Evolutionary conservation across 768 basidiomycete species (phyloP), one percentile per base, ranked within the genome.

Genomic region (Chiua virens): DNA sequence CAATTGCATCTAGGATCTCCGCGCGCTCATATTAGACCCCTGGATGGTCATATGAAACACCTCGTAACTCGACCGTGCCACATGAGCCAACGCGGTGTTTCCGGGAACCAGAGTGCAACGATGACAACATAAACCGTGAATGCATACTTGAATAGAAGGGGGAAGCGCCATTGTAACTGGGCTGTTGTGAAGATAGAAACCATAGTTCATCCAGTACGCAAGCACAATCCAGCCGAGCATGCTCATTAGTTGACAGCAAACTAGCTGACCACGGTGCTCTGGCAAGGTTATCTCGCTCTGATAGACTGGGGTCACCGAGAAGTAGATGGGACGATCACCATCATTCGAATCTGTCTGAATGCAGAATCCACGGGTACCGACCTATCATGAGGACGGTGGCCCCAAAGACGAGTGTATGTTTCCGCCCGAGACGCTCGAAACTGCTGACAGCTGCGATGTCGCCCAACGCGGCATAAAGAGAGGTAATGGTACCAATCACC

Each of bases 401-500:
- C 8, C 54, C 54, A 6, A 56, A 27, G 27, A 57, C 35, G 13
- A 57, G 56, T 5, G 55, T 57, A 23, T 32, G 32, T 14, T 52
- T 57, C 39, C 56, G 49, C 20, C 55, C 56, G 27, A 57, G 40
- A 28, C 49, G 55, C 27, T 57, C 56, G 5, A 49, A 52, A 13
- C 36, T 57, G 43, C 42, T 48, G 22, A 55, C 56, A n/a, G 55
- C 56, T 27, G 28, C 38, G 21, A 57, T 51, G 15, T 54, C 55
- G 15, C 55, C 55, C 13, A 57, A 10, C 9, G 21, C 21, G 32
- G 55, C 55, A 23, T 57, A 57, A 14, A 57, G 45, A 21, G 56
- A 57, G 1, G 56, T 57, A 9, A 57, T 52, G 4, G 56, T 57
- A 15, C 56, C 56, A 18, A 57, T 52, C 56, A 57, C 56, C 56